phyloP scores from a whole-genome alignment of 257 asterid genomes.

The Striga asiatica region DNA sequence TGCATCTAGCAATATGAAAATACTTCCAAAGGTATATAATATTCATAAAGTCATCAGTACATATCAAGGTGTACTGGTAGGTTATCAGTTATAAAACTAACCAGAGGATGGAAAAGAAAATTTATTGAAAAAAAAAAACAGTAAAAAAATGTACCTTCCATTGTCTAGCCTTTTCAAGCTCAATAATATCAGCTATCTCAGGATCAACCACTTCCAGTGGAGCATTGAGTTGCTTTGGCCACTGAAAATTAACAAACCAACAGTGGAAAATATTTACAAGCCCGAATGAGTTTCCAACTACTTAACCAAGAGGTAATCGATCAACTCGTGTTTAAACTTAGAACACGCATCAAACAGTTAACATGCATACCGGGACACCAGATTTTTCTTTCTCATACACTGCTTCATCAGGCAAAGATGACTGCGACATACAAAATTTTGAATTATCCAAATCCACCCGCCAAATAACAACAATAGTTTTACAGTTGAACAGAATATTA shows the following conservation, averaged over 20 bases:
- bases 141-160: conserved; percentile 86
- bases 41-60: no score
- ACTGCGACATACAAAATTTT: conserved; percentile 27
- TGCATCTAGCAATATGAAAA: no score
- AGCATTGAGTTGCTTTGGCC: conserved; percentile 70
- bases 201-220: conserved; percentile 60
- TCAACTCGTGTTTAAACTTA: no score
- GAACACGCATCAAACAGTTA: conserved; percentile 6
- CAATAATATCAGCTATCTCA: conserved; percentile 64
- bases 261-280: no score
- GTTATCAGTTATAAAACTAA: no score
- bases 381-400: conserved; percentile 68
- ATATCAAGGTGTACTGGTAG: no score
- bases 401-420: conserved; percentile 66
- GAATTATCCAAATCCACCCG: neutral
- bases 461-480: neutral
- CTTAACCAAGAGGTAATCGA: no score
- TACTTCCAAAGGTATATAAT: no score
- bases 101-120: no score
- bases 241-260: conserved; percentile 44
- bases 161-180: conserved; percentile 83
- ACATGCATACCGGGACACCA: conserved; percentile 53
- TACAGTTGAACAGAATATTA: neutral
- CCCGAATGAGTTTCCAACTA: no score
- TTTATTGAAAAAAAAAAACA: neutral